Percentiles rank a stretch among this genome's conserved stretches.
Evolutionary conservation across 1,284 basidiomycete genomes (phyloP).

Genomic region (Trichosporon sp.): DNA sequence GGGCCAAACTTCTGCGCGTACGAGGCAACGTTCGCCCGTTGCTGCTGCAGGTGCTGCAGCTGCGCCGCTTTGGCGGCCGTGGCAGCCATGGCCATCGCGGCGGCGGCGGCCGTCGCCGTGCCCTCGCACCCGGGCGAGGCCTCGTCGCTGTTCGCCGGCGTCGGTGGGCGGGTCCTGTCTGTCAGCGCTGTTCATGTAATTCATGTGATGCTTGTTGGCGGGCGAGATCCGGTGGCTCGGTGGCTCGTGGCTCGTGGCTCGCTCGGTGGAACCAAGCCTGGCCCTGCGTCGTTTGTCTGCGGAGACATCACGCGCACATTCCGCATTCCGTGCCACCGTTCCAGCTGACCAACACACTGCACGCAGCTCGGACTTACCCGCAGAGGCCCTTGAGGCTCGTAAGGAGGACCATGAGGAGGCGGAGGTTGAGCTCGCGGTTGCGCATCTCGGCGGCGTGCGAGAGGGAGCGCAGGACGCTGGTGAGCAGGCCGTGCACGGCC

Average conservation of each 20-base stretch:
- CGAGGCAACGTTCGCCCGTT: background rate
- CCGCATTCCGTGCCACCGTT: background rate
- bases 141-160: conserved; percentile 1
- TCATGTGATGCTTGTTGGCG: background rate
- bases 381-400: background rate
- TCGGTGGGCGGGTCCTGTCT: background rate
- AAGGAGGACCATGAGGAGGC: background rate
- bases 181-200: background rate
- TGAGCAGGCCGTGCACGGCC: background rate
- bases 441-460: background rate
- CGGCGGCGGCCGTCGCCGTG: background rate
- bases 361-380: background rate
- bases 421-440: conserved; percentile 2
- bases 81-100: background rate
- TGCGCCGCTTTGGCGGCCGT: background rate
- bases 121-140: background rate
- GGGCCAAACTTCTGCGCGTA: background rate
- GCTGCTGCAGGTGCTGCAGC: background rate
- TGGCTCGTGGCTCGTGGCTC: too few relatives aligned
- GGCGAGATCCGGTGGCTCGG: background rate
- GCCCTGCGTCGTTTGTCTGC: background rate
- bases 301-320: background rate
- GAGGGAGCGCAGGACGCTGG: background rate
- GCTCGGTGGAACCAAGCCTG: too few relatives aligned
- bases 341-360: background rate